These are phyloP conservation scores for Lactifluus rugatus DNA, from an alignment of 768 basidiomycete genomes.

Conservation along the genomic window DNA sequence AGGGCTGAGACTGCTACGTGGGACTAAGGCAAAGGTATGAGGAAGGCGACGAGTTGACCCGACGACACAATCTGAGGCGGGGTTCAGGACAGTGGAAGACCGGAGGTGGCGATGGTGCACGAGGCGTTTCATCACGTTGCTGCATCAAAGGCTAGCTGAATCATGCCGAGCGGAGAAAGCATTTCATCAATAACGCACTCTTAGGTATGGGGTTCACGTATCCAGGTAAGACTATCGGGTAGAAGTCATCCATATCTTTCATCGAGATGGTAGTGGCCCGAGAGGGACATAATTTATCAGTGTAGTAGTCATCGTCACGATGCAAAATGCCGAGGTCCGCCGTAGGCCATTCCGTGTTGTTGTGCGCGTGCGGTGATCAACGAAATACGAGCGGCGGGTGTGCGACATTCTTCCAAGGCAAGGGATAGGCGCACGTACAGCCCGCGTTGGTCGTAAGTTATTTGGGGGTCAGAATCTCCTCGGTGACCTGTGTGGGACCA, in stretches of 20 bases:
- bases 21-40: too few species aligned
- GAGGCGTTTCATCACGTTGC: too few species aligned
- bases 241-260: slow-evolving; percentile 89
- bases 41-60: too few species aligned
- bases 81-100: too few species aligned
- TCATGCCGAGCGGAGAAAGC: too few species aligned
- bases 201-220: too few species aligned
- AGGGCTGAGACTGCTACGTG: too few species aligned
- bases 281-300: slow-evolving; percentile 31
- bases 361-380: slow-evolving; percentile 74
- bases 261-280: slow-evolving; percentile 80
- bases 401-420: slow-evolving; percentile 88
- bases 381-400: slow-evolving; percentile 63
- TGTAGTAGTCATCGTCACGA: slow-evolving; percentile 33
- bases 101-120: too few species aligned
- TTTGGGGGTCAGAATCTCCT: slow-evolving; percentile 11
- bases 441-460: slow-evolving; percentile 22
- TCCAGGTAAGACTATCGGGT: too few species aligned
- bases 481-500: slow-evolving; percentile 7
- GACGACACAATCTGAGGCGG: too few species aligned
- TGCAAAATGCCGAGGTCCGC: slow-evolving; percentile 41
- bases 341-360: slow-evolving; percentile 91
- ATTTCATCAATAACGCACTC: too few species aligned
- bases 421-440: slow-evolving; percentile 58
- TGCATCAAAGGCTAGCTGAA: too few species aligned